Conservation (phyloP, 78 protist species). For the Isochrysis galbana region DNA sequence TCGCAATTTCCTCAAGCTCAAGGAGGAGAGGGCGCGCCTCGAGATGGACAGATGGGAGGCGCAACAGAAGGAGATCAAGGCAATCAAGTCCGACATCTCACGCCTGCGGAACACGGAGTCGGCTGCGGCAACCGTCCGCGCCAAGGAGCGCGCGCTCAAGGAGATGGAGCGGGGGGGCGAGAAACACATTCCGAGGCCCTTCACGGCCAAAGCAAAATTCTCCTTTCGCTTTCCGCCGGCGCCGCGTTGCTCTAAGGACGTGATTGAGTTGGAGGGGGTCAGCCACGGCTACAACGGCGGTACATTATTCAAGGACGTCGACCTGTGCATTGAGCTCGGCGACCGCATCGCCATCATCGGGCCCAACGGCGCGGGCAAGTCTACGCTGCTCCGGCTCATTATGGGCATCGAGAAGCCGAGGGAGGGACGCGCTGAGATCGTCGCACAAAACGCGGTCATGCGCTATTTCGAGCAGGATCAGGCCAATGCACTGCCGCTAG, state of each 20-base stretch:
- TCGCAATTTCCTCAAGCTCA: not conserved
- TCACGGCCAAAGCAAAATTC: not conserved
- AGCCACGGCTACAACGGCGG: not conserved
- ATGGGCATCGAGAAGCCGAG: slow-evolving; percentile 28
- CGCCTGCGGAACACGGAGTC: not conserved
- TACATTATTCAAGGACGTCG: slow-evolving; percentile 10
- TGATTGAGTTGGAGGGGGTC: not conserved
- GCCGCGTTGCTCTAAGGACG: slow-evolving; percentile 13
- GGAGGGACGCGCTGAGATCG: not conserved
- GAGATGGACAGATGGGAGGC: not conserved
- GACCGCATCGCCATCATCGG: slow-evolving; percentile 42
- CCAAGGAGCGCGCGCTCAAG: not conserved
- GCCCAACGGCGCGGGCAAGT: slow-evolving; percentile 49
- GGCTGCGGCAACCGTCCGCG: not conserved
- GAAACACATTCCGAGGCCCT: not conserved
- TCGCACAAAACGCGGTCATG: not conserved
- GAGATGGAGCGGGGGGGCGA: not conserved
- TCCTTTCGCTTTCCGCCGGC: slow-evolving; percentile 33
- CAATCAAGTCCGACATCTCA: not conserved
- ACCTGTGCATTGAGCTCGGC: slow-evolving; percentile 30
- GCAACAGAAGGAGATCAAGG: not conserved
- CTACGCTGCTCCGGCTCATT: slow-evolving; percentile 43
- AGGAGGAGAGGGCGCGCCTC: not conserved
- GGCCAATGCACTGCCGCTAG: slow-evolving; percentile 49
- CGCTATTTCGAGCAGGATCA: slow-evolving; percentile 51